phyloP scores from a whole-genome alignment of 176 grass and related monocot species.

The Aegilops sharonensis region DNA sequence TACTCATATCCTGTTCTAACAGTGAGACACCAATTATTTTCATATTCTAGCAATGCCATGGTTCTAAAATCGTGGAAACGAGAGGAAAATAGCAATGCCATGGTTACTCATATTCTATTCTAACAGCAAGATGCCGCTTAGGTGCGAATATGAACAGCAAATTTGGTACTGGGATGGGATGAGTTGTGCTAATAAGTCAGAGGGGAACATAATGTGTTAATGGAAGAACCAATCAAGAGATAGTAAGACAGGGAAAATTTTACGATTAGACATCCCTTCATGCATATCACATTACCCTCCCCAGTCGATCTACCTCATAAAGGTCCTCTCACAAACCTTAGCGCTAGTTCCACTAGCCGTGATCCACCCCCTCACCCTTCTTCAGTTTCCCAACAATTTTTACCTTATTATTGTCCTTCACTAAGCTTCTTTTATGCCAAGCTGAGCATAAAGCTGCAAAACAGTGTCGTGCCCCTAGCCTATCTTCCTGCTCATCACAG shows the following conservation, averaged over 20 bases:
- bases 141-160: background rate
- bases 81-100: no score
- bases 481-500: background rate
- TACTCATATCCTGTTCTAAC: no score
- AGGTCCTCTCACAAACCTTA: background rate
- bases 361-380: background rate
- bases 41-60: no score
- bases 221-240: background rate
- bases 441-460: background rate
- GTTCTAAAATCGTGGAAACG: no score
- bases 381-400: background rate
- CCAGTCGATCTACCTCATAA: background rate
- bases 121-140: background rate
- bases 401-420: background rate
- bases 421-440: constrained; percentile 8
- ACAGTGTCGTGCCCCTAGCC: background rate
- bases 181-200: background rate
- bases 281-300: background rate
- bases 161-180: background rate
- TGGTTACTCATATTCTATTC: no score
- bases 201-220: background rate
- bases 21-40: no score
- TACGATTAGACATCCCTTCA: background rate
- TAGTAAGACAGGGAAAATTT: background rate
- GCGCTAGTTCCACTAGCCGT: background rate